Conservation (phyloP, 2,329 filamentous ascomycete species). For the Sporothrix globosa region DNA sequence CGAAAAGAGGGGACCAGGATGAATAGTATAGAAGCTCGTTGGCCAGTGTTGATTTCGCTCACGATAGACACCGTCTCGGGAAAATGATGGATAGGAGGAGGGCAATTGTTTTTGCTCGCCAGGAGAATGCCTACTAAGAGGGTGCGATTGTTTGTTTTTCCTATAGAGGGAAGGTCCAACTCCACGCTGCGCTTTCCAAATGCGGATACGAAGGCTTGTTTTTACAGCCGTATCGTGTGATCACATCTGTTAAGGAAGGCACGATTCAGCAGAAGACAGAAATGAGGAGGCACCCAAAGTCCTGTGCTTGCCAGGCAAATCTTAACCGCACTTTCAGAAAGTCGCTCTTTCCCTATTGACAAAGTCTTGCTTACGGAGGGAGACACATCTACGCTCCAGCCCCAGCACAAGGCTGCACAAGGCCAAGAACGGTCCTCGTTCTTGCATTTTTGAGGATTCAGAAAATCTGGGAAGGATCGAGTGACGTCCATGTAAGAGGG, state of each 20-base stretch:
- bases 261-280: not conserved
- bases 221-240: not conserved
- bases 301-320: not conserved
- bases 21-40: not conserved
- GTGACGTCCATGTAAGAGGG: not conserved
- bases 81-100: not conserved
- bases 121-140: not conserved
- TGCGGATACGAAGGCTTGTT: not conserved
- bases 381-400: not conserved
- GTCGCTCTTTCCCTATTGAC: not conserved
- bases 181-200: not conserved
- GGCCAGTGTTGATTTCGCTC: not conserved
- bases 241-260: not conserved
- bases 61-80: not conserved
- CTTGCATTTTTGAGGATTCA: not conserved
- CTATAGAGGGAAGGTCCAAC: not conserved
- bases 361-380: not conserved
- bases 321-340: not conserved
- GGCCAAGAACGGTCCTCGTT: not conserved
- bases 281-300: not conserved
- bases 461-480: conserved; percentile 14
- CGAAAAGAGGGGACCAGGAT: not conserved
- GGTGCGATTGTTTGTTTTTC: conserved; percentile 5
- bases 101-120: not conserved
- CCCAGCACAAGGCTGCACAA: not conserved